These are phyloP conservation scores for Lanmaoa pseudosensibilis DNA, from an alignment of 768 basidiomycete genomes.

Conservation along the genomic window DNA sequence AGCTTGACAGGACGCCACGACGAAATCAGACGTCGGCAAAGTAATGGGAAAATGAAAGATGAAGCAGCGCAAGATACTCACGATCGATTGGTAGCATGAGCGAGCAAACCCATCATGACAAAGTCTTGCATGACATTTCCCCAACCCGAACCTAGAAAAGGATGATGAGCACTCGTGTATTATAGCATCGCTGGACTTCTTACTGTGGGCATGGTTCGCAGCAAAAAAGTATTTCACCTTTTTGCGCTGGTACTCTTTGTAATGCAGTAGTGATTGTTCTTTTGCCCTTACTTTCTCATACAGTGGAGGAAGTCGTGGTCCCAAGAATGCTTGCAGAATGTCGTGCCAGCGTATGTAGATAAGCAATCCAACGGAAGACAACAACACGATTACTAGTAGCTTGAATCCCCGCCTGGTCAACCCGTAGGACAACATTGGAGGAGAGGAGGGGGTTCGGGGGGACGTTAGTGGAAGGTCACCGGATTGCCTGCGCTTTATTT, in stretches of 20 bases:
- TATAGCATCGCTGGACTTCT: conserved; percentile 11
- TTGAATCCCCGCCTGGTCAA: conserved; percentile 29
- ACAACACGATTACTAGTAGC: conserved; percentile 8
- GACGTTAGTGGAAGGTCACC: background rate
- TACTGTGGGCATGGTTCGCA: conserved; percentile 46
- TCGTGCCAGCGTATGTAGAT: conserved; percentile 11
- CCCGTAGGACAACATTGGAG: conserved; percentile 20
- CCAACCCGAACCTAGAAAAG: conserved; percentile 37
- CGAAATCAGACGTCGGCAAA: conserved; percentile 1
- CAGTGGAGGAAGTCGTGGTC: conserved; percentile 37
- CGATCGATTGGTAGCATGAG: conserved; percentile 37
- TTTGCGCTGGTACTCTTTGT: conserved; percentile 36
- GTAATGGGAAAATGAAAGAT: background rate
- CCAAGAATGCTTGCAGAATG: background rate
- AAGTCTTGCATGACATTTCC: conserved; percentile 44
- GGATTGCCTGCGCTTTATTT: background rate
- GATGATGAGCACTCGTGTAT: background rate
- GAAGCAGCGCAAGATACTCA: conserved; percentile 14
- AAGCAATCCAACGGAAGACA: conserved; percentile 16
- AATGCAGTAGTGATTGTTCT: conserved; percentile 45
- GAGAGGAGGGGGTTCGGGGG: background rate
- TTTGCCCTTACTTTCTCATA: conserved; percentile 39
- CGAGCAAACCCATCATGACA: conserved; percentile 37
- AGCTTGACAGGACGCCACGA: conserved; percentile 23
- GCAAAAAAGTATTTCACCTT: conserved; percentile 45